These are phyloP conservation scores for Coemansia erecta DNA, from an alignment of 192 early-diverging fungal genomes.

Conservation along the genomic window DNA sequence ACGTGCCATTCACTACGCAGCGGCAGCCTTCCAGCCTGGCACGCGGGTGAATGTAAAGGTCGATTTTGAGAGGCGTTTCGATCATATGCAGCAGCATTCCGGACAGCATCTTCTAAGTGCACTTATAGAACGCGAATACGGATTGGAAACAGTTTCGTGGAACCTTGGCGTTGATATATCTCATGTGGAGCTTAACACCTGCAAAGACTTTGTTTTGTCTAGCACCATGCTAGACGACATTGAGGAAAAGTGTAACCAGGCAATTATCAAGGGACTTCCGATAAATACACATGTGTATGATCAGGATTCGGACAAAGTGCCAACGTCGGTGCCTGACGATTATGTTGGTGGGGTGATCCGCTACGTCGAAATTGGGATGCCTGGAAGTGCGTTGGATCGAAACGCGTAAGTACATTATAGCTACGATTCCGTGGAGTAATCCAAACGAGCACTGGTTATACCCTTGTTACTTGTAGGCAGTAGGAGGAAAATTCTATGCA, in stretches of 20 bases:
- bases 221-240: constrained; percentile 49
- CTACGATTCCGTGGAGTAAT: background rate
- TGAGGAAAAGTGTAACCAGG: constrained; percentile 56
- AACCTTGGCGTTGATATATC: constrained; percentile 55
- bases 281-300: constrained; percentile 54
- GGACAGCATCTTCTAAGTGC: constrained; percentile 71
- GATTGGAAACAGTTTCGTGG: constrained; percentile 67
- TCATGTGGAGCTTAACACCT: constrained; percentile 61
- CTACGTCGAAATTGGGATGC: constrained; percentile 17
- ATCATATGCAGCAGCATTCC: constrained; percentile 76
- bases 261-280: constrained; percentile 55
- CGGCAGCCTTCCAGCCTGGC: constrained; percentile 51
- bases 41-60: constrained; percentile 54
- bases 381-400: constrained; percentile 8
- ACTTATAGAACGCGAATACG: constrained; percentile 59
- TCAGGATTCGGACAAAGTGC: constrained; percentile 53
- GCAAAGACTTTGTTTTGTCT: constrained; percentile 33
- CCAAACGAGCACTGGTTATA: no score
- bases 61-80: constrained; percentile 65
- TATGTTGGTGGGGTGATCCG: constrained; percentile 31
- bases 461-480: no score
- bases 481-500: no score
- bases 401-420: constrained; percentile 26
- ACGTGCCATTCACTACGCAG: constrained; percentile 60
- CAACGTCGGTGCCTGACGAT: constrained; percentile 34